Evolutionary conservation across 1,284 basidiomycete genomes (phyloP), one percentile per base, ranked within the genome.

Genomic region (Puccinia horiana): DNA sequence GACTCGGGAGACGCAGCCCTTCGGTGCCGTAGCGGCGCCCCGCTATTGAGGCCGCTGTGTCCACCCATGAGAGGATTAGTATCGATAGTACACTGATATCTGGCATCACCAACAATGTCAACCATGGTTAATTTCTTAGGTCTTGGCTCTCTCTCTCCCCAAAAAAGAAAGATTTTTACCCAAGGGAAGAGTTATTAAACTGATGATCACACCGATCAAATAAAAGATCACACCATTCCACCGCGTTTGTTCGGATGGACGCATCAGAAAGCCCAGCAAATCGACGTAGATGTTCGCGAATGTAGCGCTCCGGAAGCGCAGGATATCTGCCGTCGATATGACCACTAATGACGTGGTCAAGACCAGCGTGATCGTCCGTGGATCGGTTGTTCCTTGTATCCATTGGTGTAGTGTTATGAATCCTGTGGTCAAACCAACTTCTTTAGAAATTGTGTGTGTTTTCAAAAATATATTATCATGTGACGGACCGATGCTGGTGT

Each of bases 141-240:
- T 54, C 14, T 58, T 52, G 35, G 29, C 8, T 52, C 35, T 11
- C n/a, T 44, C 40, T 4, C 23, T 20, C 16, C 18, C 26, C 2
- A 4, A 44, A 40, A 2, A 35, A 40, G 9, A 44, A 16, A 6
- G 40, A 8, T 70, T 8, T 37, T 47, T n/a, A 81, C 78, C 78
- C 23, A 81, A 26, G 20, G 78, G 78, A n/a, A 81, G 35, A 32
- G 69, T 81, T 1, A 23, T 42, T 26, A 81, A 58, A 37, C 69
- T 81, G n/a, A 61, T 73, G 47, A 81, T 81, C 23, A 73, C 78
- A 14, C 78, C 78, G 20, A 81, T n/a, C 20, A 81, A 29, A 49
- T 81, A 81, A 44, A 81, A 81, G 47, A 81, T 81, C 37, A 81
- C 78, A 2, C 78, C 78, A 35, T 81, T 81, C 78, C 78, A 81